A percentile compares a stretch with the other conserved stretches of the same genome.
Evolutionary conservation across 2,329 filamentous ascomycete genomes (phyloP).

Genomic region (Akanthomyces lecanii): DNA sequence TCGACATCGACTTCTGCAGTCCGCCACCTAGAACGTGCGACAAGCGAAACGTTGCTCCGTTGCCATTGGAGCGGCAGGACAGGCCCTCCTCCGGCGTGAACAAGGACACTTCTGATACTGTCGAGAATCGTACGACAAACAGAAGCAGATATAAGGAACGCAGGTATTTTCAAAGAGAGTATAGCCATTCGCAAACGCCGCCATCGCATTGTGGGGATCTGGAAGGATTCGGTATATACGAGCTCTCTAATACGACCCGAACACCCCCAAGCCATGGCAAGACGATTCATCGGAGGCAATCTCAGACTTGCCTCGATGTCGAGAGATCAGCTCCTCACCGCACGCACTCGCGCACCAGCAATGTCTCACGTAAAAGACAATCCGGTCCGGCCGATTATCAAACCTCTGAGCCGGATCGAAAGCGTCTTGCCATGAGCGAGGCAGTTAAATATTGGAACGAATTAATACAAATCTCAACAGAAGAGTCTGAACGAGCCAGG

Average conservation of each 20-base stretch:
- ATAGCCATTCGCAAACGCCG: not conserved
- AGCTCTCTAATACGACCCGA: not conserved
- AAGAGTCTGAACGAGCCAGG: constrained; percentile 16
- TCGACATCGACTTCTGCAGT: not conserved
- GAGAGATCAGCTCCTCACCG: not conserved
- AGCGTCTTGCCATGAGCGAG: constrained; percentile 12
- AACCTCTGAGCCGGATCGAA: constrained; percentile 5
- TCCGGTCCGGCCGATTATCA: not conserved
- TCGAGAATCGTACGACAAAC: not conserved
- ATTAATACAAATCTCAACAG: constrained; percentile 13
- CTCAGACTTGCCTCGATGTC: not conserved
- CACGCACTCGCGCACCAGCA: constrained; percentile 8
- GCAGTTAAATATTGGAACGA: constrained; percentile 23
- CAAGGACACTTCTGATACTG: not conserved
- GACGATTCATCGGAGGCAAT: not conserved
- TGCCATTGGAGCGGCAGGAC: not conserved
- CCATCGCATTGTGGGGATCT: constrained; percentile 7
- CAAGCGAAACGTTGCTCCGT: not conserved
- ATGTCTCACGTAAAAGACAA: constrained; percentile 8
- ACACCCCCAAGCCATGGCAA: not conserved
- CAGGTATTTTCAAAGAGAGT: not conserved
- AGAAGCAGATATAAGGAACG: no score
- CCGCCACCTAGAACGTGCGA: not conserved
- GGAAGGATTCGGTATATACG: constrained; percentile 2
- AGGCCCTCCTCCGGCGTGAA: not conserved